Evolutionary conservation across 176 grass and related monocot genomes (phyloP).

Genomic region (Melocanna baccifera): DNA sequence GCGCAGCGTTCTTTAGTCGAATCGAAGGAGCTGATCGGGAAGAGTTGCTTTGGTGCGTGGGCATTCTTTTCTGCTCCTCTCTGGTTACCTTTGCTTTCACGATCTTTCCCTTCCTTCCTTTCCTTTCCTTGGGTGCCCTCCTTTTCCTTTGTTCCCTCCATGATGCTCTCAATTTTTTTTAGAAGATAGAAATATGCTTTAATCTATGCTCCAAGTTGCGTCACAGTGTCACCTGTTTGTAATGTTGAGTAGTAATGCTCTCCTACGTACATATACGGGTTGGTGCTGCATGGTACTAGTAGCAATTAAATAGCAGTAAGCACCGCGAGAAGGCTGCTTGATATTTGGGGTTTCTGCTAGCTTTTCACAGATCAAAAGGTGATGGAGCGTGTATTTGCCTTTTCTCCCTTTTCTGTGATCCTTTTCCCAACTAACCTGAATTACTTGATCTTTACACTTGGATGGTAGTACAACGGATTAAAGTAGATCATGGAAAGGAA

Average conservation of each 20-base stretch:
- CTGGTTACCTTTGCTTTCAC: neutral
- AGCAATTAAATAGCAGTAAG: too few relatives aligned
- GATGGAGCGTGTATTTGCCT: neutral
- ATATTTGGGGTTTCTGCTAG: neutral
- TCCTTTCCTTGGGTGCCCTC: slow-evolving; percentile 11
- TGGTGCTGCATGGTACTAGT: too few relatives aligned
- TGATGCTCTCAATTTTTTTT: neutral
- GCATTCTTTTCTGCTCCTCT: slow-evolving; percentile 21
- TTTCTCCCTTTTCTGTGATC: neutral
- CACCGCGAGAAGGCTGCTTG: neutral
- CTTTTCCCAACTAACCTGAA: neutral
- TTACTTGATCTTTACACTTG: slow-evolving; percentile 20
- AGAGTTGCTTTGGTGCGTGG: slow-evolving; percentile 39
- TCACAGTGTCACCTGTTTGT: too few relatives aligned
- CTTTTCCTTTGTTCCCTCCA: slow-evolving; percentile 12
- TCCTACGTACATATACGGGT: too few relatives aligned
- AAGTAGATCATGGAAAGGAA: neutral
- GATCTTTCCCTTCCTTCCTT: neutral
- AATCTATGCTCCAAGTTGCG: too few relatives aligned
- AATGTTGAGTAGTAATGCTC: too few relatives aligned
- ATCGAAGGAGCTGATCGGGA: neutral
- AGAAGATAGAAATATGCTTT: neutral
- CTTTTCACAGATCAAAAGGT: neutral
- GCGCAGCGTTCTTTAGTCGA: neutral
- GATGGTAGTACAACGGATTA: neutral